Evolutionary conservation across 495 filamentous ascomycete species (phyloP).

Genomic region (Penicillium riverlandense): DNA sequence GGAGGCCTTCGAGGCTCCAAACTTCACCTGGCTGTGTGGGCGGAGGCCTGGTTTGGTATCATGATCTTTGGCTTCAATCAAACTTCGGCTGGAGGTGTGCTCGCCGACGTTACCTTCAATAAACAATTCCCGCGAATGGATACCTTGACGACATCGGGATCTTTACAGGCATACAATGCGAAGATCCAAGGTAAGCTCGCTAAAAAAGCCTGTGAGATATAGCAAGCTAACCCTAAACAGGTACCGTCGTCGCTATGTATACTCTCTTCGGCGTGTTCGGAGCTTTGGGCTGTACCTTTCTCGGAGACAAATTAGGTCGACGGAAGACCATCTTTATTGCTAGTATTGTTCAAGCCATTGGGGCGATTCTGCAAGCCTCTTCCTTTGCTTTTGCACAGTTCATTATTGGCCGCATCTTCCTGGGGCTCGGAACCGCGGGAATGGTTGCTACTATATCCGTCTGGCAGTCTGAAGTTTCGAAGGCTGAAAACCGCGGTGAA

Average conservation of each 20-base stretch:
- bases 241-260: slow-evolving; percentile 11
- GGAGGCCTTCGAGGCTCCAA: slow-evolving; percentile 4
- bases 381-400: slow-evolving; percentile 36
- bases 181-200: slow-evolving; percentile 15
- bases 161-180: slow-evolving; percentile 9
- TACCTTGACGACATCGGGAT: slow-evolving; percentile 25
- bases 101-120: slow-evolving; percentile 13
- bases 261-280: slow-evolving; percentile 10
- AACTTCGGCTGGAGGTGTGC: slow-evolving; percentile 20
- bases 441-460: slow-evolving; percentile 30
- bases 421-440: slow-evolving; percentile 31
- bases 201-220: not conserved
- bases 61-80: slow-evolving; percentile 36
- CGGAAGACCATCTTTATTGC: slow-evolving; percentile 41
- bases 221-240: not conserved
- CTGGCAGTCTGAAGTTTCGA: slow-evolving; percentile 35
- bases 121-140: slow-evolving; percentile 36
- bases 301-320: slow-evolving; percentile 43
- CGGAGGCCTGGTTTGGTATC: slow-evolving; percentile 8
- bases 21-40: slow-evolving; percentile 3
- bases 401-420: slow-evolving; percentile 32
- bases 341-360: slow-evolving; percentile 40
- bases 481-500: slow-evolving; percentile 24
- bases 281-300: slow-evolving; percentile 17
- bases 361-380: slow-evolving; percentile 42